Evolutionary conservation across 2,329 filamentous ascomycete genomes (phyloP).

Genomic region (Monilinia laxa): DNA sequence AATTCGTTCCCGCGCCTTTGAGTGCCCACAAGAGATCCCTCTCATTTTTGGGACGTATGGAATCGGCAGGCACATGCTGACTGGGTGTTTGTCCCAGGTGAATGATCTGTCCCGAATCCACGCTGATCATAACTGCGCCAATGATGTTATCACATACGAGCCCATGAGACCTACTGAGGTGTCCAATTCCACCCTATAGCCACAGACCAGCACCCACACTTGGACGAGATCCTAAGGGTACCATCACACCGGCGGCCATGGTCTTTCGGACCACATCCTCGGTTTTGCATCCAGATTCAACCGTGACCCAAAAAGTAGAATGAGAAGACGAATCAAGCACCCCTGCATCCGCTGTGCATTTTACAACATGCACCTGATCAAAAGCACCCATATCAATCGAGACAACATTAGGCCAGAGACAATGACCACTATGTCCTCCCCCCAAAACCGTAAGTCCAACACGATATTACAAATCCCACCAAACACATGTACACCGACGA

Average conservation of each 20-base stretch:
- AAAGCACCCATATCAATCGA: conserved; percentile 60
- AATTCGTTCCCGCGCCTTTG: conserved; percentile 34
- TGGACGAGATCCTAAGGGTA: conserved; percentile 60
- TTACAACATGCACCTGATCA: conserved; percentile 48
- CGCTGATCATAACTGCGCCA: conserved; percentile 58
- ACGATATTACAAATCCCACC: conserved; percentile 53
- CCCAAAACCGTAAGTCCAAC: conserved; percentile 52
- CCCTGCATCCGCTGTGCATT: conserved; percentile 24
- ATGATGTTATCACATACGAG: conserved; percentile 60
- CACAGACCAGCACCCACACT: conserved; percentile 63
- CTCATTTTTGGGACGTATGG: conserved; percentile 29
- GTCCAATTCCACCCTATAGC: conserved; percentile 64
- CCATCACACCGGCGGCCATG: conserved; percentile 50
- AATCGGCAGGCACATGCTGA: conserved; percentile 27
- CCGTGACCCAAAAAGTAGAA: conserved; percentile 47
- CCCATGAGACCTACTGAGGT: conserved; percentile 44
- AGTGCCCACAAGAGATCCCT: conserved; percentile 32
- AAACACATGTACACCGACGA: conserved; percentile 55
- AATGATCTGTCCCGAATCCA: conserved; percentile 49
- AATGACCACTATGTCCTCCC: conserved; percentile 61
- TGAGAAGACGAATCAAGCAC: conserved; percentile 24
- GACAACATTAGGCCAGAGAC: conserved; percentile 52
- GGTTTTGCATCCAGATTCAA: conserved; percentile 55
- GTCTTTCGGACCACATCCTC: conserved; percentile 50
- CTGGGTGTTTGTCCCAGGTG: conserved; percentile 47